Evolutionary conservation across 768 basidiomycete species (phyloP), one percentile per base, ranked within the genome.

Genomic region (Mrakia gelida): DNA sequence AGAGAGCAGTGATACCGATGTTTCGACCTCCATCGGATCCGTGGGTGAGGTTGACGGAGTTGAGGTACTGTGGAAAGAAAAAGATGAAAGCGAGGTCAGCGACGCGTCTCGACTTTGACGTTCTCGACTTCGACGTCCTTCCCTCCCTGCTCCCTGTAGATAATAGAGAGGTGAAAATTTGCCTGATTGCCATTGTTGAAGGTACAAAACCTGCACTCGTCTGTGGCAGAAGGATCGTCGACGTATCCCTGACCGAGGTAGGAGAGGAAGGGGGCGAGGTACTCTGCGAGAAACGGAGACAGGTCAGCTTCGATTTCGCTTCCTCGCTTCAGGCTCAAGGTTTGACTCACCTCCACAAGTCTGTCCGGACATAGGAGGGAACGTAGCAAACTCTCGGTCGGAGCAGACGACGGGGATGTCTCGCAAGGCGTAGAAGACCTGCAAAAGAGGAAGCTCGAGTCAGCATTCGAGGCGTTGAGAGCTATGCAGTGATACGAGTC

Each of bases 341-440:
- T 6, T 49, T 13, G 15, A 49, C 49, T 52, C 49, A 52, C 49
- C 49, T 52, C 49, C 49, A 52, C 94, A 96, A 0, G 90, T 92
- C 83, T 93, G 89, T 7, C 90, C 91, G 1, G 86, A 79, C 0
- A 93, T 92, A 1, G 94, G 92, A 76, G 88, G 84, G 86, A 95
- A 93, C 5, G 87, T 80, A 10, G 88, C 77, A 65, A 65, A 78
- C 72, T 78, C 77, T 4, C 41, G 23, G 4, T 68, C 73, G 16
- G 75, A 71, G 78, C 83, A 85, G 68, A 78, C 78, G 72, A 85
- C 82, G 4, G 80, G 74, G n/a, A 81, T 80, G 80, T 84, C 81
- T 80, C 82, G 81, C n/a, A 84, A 71, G 56, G 81, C 79, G 49
- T 81, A 80, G 59, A 80, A 80, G 30, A 82, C 68, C 18, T 52